A percentile compares a stretch with the other conserved stretches of the same genome.
Conservation (phyloP, 306 rosid genomes). For the Cucurbita argyrosperma region DNA sequence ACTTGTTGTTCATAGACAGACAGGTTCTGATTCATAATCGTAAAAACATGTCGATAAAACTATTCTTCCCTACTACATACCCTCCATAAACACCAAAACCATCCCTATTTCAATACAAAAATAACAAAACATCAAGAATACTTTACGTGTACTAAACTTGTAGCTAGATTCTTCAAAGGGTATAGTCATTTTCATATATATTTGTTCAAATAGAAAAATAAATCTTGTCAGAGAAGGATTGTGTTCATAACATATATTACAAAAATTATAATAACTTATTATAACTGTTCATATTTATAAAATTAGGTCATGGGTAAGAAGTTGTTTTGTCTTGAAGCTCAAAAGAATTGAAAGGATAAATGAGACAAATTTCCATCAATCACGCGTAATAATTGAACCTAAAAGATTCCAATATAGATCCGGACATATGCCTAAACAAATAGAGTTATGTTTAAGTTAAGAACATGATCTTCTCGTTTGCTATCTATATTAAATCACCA, state of each 20-base stretch:
- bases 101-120: neutral
- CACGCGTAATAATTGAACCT: neutral
- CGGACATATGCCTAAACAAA: no score
- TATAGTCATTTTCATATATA: neutral
- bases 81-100: neutral
- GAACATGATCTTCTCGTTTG: no score
- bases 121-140: neutral
- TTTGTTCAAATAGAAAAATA: neutral
- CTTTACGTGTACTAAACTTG: neutral
- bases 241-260: neutral
- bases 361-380: neutral
- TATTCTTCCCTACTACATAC: neutral
- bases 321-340: neutral
- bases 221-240: neutral
- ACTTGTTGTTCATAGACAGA: no score
- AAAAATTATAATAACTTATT: neutral
- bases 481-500: no score
- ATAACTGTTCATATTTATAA: neutral
- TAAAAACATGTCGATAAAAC: neutral
- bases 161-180: neutral
- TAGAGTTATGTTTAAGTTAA: no score
- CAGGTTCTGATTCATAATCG: no score
- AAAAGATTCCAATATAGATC: no score
- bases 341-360: neutral
- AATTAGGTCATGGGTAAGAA: neutral